A percentile compares a stretch with the other conserved stretches of the same genome.
phyloP scores from a whole-genome alignment of 2,329 filamentous ascomycete species.

The Cytospora piceae region DNA sequence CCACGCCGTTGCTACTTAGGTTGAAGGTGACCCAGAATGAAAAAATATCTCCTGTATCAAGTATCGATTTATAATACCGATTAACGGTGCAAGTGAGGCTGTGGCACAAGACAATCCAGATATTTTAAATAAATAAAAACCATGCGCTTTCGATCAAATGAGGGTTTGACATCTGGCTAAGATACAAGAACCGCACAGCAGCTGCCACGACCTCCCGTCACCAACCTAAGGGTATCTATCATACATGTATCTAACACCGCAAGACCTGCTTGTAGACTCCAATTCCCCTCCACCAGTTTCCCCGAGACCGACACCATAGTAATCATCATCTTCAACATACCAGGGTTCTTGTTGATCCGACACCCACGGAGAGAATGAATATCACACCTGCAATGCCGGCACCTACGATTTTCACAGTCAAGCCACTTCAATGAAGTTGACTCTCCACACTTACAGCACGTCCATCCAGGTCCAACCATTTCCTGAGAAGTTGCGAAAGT shows the following conservation, averaged over 20 bases:
- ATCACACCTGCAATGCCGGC: slow-evolving; percentile 12
- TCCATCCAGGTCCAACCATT: slow-evolving; percentile 13
- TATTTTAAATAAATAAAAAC: too few relatives aligned
- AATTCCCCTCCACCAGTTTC: background rate
- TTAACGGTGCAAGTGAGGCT: too few relatives aligned
- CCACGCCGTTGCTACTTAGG: too few relatives aligned
- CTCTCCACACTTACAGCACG: slow-evolving; percentile 17
- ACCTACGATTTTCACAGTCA: slow-evolving; percentile 18
- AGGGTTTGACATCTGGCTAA: too few relatives aligned
- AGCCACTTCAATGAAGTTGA: slow-evolving; percentile 15
- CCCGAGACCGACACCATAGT: background rate
- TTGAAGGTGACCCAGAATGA: too few relatives aligned
- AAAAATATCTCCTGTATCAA: too few relatives aligned
- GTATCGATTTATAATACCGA: too few relatives aligned
- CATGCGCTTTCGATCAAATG: too few relatives aligned
- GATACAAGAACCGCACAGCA: too few relatives aligned
- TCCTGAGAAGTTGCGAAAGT: background rate
- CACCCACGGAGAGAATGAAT: background rate
- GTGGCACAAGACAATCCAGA: too few relatives aligned
- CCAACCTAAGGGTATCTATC: background rate
- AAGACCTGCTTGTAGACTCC: background rate
- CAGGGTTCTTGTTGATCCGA: slow-evolving; percentile 12
- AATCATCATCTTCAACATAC: slow-evolving; percentile 2
- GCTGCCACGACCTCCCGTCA: too few relatives aligned
- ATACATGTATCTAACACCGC: too few relatives aligned